Evolutionary conservation across 1,139 yeast species (phyloP), one percentile per base, ranked within the genome.

Genomic region (Kodamaea alishanica): DNA sequence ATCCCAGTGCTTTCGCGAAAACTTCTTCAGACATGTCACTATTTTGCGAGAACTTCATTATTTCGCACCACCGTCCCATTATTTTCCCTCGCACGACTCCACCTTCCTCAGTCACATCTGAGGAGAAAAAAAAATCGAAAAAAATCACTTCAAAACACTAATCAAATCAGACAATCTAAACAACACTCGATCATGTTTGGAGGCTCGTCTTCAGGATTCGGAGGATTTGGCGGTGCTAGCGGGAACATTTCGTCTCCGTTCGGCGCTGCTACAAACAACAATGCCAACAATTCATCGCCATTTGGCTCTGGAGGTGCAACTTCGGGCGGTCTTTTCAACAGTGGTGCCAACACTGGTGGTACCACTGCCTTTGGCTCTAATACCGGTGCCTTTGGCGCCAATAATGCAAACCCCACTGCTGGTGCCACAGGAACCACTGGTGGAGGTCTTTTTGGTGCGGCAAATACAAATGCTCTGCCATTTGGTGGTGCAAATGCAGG

Each of bases 331-430:
- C 30, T 41, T 22, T 43, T 43, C 26, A 41, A 28, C 34, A 38
- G 30, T 26, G 32, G 39, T 7, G 32, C 29, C 12, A 33, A 33
- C n/a, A 27, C 24, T n/a, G 37, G 36, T 7, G 33, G 33, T n/a
- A 15, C 36, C 11, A 31, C 40, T 6, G 33, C 20, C 7, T 26
- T 27, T 33, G 28, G 31, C 4, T 25, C 30, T 8, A 28, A 28
- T 8, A 41, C 48, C 20, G 48, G 63, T 7, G 58, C 59, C 1
- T 69, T 70, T 50, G 74, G 73, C n/a, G 50, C 49, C 26, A 27
- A 24, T 10, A 32, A 34, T 23, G 35, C 32, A 36, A 38, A 33
- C 29, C 40, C 31, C 41, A 37, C 47, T 6, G 38, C 48, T 2
- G 34, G 35, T 24, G 35, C 43, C 11, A 47, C 44, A 41, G 57